phyloP scores from a whole-genome alignment of 345 rosid species.

The Salix udensis region DNA sequence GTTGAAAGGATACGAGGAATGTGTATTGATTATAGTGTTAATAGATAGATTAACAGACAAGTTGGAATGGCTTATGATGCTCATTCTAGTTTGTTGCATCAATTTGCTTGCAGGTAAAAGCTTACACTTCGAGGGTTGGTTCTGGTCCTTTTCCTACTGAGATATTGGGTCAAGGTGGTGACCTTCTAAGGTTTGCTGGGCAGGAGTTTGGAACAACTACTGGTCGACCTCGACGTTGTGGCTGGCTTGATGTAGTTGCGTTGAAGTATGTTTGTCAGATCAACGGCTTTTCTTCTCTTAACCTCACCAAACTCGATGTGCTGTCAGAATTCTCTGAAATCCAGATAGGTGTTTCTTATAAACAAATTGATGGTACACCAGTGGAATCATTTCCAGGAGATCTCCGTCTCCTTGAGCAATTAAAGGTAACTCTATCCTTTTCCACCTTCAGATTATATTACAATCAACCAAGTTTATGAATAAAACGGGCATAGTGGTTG shows the following conservation, averaged over 20 bases:
- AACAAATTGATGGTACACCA: constrained; percentile 62
- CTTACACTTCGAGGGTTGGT: constrained; percentile 97
- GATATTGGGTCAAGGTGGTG: constrained; percentile 82
- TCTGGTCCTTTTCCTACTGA: constrained; percentile 99
- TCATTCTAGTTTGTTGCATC: neutral
- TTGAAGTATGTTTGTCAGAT: constrained; percentile 77
- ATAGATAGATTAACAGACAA: no score
- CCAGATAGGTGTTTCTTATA: constrained; percentile 75
- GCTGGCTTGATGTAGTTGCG: constrained; percentile 98
- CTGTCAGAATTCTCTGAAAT: constrained; percentile 80
- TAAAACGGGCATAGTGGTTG: neutral
- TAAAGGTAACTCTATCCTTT: constrained; percentile 44
- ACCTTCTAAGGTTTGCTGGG: constrained; percentile 78
- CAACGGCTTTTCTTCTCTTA: constrained; percentile 91
- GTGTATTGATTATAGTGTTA: no score
- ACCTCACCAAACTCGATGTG: constrained; percentile 94
- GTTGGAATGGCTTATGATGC: no score
- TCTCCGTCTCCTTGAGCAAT: constrained; percentile 72
- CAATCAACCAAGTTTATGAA: no score
- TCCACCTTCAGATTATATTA: neutral
- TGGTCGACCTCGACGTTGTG: constrained; percentile 99
- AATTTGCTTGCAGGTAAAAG: constrained; percentile 62
- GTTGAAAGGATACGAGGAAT: no score
- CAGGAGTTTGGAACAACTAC: constrained; percentile 97
- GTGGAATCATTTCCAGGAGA: constrained; percentile 82